Percentiles rank a stretch among this genome's conserved stretches.
phyloP scores from a whole-genome alignment of 495 filamentous ascomycete genomes.

The Hypoxylon cercidicola region DNA sequence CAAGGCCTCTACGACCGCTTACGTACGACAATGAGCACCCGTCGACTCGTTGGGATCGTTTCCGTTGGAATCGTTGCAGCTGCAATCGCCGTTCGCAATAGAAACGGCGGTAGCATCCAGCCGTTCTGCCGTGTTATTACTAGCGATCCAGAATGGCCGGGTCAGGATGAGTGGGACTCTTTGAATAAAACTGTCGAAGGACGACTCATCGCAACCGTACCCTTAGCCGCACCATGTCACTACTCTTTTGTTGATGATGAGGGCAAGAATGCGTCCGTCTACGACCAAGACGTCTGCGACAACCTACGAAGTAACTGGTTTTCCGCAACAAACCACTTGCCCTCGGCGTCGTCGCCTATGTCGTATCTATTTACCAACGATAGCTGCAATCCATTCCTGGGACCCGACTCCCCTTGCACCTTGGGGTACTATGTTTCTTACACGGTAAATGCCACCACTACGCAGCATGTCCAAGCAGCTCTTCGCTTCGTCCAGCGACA shows the following conservation, averaged over 20 bases:
- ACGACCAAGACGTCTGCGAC: slow-evolving; percentile 26
- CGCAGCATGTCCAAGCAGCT: slow-evolving; percentile 53
- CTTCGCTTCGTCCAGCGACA: slow-evolving; percentile 58
- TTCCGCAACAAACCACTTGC: slow-evolving; percentile 35
- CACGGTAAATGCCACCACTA: slow-evolving; percentile 57
- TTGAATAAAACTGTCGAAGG: too few relatives aligned
- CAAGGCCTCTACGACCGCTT: too few relatives aligned
- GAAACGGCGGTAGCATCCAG: background rate
- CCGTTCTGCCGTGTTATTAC: too few relatives aligned
- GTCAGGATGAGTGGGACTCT: too few relatives aligned
- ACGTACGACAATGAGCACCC: background rate
- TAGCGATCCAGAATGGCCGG: too few relatives aligned
- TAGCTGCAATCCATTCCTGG: slow-evolving; percentile 25
- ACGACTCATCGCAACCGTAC: slow-evolving; percentile 56
- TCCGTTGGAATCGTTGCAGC: background rate
- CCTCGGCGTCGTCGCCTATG: slow-evolving; percentile 21
- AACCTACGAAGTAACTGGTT: slow-evolving; percentile 31
- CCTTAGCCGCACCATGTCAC: slow-evolving; percentile 60
- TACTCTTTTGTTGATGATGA: background rate
- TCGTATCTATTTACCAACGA: slow-evolving; percentile 23
- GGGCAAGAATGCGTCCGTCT: slow-evolving; percentile 4
- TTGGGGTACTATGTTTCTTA: slow-evolving; percentile 68
- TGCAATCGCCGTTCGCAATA: background rate
- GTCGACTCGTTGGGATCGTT: background rate
- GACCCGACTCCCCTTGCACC: slow-evolving; percentile 53